Base-by-base conservation (phyloP, 371 early-diverging fungal species). In the Apophysomyces trapeziformis region DNA sequence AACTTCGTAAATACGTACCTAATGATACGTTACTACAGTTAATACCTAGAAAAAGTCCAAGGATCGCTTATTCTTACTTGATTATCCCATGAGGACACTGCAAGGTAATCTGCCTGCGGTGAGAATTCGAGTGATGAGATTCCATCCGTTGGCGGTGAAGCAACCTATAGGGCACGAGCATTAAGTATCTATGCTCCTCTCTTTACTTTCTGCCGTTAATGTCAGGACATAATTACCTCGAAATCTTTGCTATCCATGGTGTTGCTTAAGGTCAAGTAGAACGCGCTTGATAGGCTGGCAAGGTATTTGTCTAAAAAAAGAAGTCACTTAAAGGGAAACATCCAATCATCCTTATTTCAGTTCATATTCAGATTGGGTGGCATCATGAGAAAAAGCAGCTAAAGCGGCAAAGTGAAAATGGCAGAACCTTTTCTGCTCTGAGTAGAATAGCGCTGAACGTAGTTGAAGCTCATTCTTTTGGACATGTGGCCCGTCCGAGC, bases 1-100 rank as follows among this genome's bases (percentile, higher is more conserved):
- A 32, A 96, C 88, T 75, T 96, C 95, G 78, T 93, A 97, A 58
- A 96, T 89, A 65, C 96, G 83, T 37, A 96, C 95, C 95, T 96
- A 78, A 50, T 18, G 21, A 50, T 18, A 4, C 7, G 6, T 26
- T n/a, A 4, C 8, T n/a, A 26, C 32, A 21, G 21, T 50, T 21
- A 50, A 50, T 50, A 5, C 21, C 54, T 9, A 11, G 21, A 11
- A 5, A 5, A 9, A 9, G 21, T 50, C 11, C 21, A 7, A 7
- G 21, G 7, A 4, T 16, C 21, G 9, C 21, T 9, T 18, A 37
- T n/a, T 26, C 70, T 46, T 82, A 92, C 95, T 73, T 89, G 87
- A 73, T 90, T 91, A 77, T 96, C 95, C 95, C 96, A 96, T 1
- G 93, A 93, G 5, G 90, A 80, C 0, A 90, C 94, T 1, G 95